Percentiles rank a stretch among this genome's conserved stretches.
These are phyloP conservation scores for Sphaceloma murrayae DNA, from an alignment of 2,329 filamentous ascomycete species.

Conservation along the genomic window DNA sequence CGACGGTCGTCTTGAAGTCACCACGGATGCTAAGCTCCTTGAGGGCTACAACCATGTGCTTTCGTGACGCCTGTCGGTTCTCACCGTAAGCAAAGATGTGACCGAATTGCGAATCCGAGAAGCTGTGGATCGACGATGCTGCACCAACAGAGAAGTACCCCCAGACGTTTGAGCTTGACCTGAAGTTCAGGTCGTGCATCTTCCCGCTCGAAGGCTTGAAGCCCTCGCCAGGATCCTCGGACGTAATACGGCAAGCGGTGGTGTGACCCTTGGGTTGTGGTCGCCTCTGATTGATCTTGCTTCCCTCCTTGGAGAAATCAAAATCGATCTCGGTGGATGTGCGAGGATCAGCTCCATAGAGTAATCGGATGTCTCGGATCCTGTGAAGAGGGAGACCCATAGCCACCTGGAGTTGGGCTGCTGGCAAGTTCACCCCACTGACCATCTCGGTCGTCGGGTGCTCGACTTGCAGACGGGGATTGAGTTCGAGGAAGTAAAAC, in stretches of 20 bases:
- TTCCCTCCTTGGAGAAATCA: slow-evolving; percentile 81
- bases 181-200: slow-evolving; percentile 98
- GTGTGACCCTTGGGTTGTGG: slow-evolving; percentile 93
- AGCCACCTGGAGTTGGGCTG: slow-evolving; percentile 94
- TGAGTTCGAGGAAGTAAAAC: slow-evolving; percentile 98
- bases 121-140: slow-evolving; percentile 94
- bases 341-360: slow-evolving; percentile 92
- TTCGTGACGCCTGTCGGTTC: slow-evolving; percentile 88
- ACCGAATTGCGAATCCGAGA: slow-evolving; percentile 97
- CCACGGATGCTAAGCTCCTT: slow-evolving; percentile 99
- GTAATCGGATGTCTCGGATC: slow-evolving; percentile 87
- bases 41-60: slow-evolving; percentile 97
- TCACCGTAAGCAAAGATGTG: slow-evolving; percentile 99
- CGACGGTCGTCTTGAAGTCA: slow-evolving; percentile 96
- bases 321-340: slow-evolving; percentile 85
- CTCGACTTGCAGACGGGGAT: slow-evolving; percentile 98
- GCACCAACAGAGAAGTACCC: slow-evolving; percentile 99
- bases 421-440: slow-evolving; percentile 90
- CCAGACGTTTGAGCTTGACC: slow-evolving; percentile 97
- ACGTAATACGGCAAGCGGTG: slow-evolving; percentile 97
- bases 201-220: slow-evolving; percentile 99
- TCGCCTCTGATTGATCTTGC: slow-evolving; percentile 73
- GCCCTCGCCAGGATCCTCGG: slow-evolving; percentile 94
- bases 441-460: slow-evolving; percentile 99
- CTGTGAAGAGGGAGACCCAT: slow-evolving; percentile 96